Evolutionary conservation across 495 filamentous ascomycete species (phyloP), one percentile per base, ranked within the genome.

Genomic region (Xylaria intraflava): DNA sequence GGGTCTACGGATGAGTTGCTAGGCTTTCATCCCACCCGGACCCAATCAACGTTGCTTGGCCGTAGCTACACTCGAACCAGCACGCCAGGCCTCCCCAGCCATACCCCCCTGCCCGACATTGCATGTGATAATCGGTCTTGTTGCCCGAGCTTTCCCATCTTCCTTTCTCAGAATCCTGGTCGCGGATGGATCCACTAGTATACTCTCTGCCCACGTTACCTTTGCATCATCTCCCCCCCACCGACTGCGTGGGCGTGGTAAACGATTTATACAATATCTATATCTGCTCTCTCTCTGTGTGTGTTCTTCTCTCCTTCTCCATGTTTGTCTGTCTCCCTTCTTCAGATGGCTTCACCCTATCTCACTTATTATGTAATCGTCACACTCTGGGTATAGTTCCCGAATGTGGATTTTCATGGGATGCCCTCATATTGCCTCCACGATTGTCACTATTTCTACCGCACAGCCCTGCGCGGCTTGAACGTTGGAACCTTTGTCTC

Each of bases 371-470:
- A 31, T n/a, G n/a, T n/a, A 11, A 35, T 35, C 12, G 14, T 35
- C 16, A 35, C 36, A 43, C 36, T 40, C 38, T 48, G 33, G 39
- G 27, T 50, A 30, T 50, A 36, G n/a, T 24, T 44, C 40, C 35
- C 24, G 55, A 61, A 36, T 40, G 41, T 45, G 49, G 52, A 29
- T 47, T 65, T 66, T 49, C 72, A 69, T 74, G 72, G 70, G 67
- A 93, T 92, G 87, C 88, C 88, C 73, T 71, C 78, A 56, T 93
- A 90, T 68, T 94, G 74, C 69, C 75, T 86, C 43, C 86, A 93
- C 77, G 87, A 94, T 67, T 94, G 87, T 65, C 89, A 93, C 67
- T 93, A 92, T 69, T 94, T 94, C 78, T 90, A 88, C 77, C 86
- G 87, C 76, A 91, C 82, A 63, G 85, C 88, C 59, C 72, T 93